phyloP scores from a whole-genome alignment of 441 rosid genomes.

The Euphorbia corollata region DNA sequence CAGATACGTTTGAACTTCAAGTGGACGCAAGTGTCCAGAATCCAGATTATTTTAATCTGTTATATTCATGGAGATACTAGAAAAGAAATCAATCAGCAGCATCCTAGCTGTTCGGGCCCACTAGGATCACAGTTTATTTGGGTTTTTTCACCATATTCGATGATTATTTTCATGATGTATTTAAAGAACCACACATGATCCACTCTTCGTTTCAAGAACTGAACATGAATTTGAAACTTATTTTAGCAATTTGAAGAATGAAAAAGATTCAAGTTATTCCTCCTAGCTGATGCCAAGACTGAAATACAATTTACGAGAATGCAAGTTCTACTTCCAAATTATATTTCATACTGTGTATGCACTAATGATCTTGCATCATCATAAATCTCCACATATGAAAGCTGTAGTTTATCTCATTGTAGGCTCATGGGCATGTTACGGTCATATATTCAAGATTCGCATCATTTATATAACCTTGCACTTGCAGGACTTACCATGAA shows the following conservation, averaged over 20 bases:
- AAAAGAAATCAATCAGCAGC: background rate
- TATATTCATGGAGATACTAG: background rate
- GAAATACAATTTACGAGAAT: background rate
- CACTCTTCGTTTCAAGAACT: background rate
- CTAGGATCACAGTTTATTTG: background rate
- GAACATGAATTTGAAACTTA: background rate
- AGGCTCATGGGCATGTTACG: slow-evolving; percentile 2
- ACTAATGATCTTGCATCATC: background rate
- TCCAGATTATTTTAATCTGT: background rate
- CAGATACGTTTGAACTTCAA: background rate
- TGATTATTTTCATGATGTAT: background rate
- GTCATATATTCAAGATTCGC: background rate
- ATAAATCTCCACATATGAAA: slow-evolving; percentile 3
- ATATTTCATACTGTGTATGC: background rate
- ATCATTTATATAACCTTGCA: slow-evolving; percentile 2
- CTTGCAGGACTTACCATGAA: slow-evolving; percentile 41
- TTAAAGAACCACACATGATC: background rate
- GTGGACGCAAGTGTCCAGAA: background rate
- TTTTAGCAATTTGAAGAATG: background rate
- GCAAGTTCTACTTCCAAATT: background rate
- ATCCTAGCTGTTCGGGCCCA: background rate
- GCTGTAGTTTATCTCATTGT: background rate
- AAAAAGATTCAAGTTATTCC: background rate
- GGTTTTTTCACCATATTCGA: background rate
- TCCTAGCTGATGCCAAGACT: background rate